A percentile compares a stretch with the other conserved stretches of the same genome.
These are phyloP conservation scores for Cudoniella acicularis DNA, from an alignment of 495 filamentous ascomycete genomes.

Conservation along the genomic window DNA sequence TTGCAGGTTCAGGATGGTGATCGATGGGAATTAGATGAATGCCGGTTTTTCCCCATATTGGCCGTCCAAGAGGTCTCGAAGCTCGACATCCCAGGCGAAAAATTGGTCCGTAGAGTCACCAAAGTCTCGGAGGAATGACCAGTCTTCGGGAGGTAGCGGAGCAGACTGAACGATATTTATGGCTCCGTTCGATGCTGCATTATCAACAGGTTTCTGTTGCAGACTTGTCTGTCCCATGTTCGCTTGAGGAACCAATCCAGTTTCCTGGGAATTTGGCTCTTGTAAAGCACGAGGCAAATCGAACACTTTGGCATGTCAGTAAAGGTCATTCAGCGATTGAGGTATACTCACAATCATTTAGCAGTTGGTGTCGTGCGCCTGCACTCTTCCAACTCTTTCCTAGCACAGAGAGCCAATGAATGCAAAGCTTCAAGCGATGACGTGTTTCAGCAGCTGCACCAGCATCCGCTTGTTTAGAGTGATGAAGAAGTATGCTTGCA, in stretches of 20 bases:
- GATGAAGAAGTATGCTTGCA: constrained; percentile 20
- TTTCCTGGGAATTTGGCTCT: not conserved
- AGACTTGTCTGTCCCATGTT: not conserved
- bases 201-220: not conserved
- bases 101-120: constrained; percentile 22
- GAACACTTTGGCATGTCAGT: constrained; percentile 6
- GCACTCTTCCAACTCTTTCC: constrained; percentile 27
- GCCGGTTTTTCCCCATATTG: not conserved
- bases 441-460: constrained; percentile 4
- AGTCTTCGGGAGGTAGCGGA: constrained; percentile 13
- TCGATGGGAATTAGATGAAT: too few species aligned
- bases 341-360: constrained; percentile 16
- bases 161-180: too few species aligned
- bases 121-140: constrained; percentile 19
- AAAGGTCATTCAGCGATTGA: not conserved
- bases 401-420: constrained; percentile 22
- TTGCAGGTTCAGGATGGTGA: too few species aligned
- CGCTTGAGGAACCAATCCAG: not conserved
- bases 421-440: constrained; percentile 18
- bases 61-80: constrained; percentile 16
- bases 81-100: constrained; percentile 18
- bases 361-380: constrained; percentile 14
- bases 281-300: constrained; percentile 9
- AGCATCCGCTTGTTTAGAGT: constrained; percentile 2
- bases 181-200: too few species aligned